Base-by-base conservation (phyloP, 208 protist species). In the Endotrypanum monterogeii region DNA sequence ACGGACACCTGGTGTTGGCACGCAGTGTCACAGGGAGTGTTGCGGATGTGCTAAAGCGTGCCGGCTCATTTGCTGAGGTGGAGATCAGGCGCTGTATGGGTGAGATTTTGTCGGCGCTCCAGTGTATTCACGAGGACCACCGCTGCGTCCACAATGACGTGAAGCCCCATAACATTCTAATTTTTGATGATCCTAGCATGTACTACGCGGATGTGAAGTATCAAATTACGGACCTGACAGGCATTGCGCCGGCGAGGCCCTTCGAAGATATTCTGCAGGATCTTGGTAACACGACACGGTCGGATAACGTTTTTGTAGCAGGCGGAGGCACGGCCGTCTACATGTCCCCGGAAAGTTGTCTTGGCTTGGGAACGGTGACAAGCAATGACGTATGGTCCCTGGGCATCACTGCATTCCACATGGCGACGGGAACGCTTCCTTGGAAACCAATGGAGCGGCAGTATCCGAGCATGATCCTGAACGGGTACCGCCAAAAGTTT, bases 361-460 rank as follows among this genome's bases (percentile, higher is more conserved):
- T 90, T 12, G 90, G 90, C 12, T 32, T 94, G 18, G 69, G 54
- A 9, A 83, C 74, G 67, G 65, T 85, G 25, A 41, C 83, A 3
- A 74, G 83, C 56, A 97, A 92, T 69, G 92, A 97, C 79, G 74
- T 94, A 7, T 97, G 92, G 90, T 94, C 92, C 1, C 60, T 97
- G 3, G 92, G 92, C 46, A 84, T 97, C 52, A 88, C 88, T 20
- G 80, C 80, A 37, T 94, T 89, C 74, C 84, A 95, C 66, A 78
- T 97, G 54, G 83, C 76, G 14, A 93, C 90, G 0, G 88, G 89
- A 12, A 80, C 73, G 8, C 18, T 94, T 54, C 92, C 92, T 23
- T 97, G 92, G 90, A 78, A 65, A 12, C 75, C 70, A 57, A 54
- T 94, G 39, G 92, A 97, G 58, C 56, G 79, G 23, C 63, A 79